Base-by-base conservation (phyloP, 257 asterid species). In the Ajuga chamaepitys region DNA sequence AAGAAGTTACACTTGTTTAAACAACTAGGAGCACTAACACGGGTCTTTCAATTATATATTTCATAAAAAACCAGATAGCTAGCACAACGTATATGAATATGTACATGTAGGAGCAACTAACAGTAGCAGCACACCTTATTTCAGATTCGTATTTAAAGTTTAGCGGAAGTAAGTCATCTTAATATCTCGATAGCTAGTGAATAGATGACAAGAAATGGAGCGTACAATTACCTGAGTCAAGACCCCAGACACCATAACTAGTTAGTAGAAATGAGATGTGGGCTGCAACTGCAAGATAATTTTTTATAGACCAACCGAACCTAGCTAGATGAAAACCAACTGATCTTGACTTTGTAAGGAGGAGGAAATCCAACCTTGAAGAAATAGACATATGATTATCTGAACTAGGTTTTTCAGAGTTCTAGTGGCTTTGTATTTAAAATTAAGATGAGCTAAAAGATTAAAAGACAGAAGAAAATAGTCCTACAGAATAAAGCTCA, bases 121-220 rank as follows among this genome's bases (percentile, higher is more conserved):
- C 22, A 53, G 73, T 61, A 58, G 86, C 81, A 66, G 72, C 42
- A 72, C 82, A 85, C 78, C 71, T 79, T 71, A 75, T 71, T 59
- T 64, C 67, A 66, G 76, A 77, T 77, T 67, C 64, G 81, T 75
- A 83, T 88, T 76, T 77, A 88, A 86, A 86, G 79, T 78, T 80
- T 75, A 72, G 73, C 83, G 70, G 74, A 75, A 60, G 70, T 66
- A 78, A 79, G 80, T 70, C 66, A 54, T 65, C 81, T 25, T 68
- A 65, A 63, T 68, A 67, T 71, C 76, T 62, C 64, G 77, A 76
- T 74, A 51, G 72, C 86, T 79, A 74, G 76, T 54, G 76, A 69
- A 80, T 81, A 77, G 62, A 75, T 64, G 76, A 81, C 79, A 76
- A 76, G 79, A 82, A 66, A 64, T 46, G 70, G 63, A 67, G 52